phyloP scores from a whole-genome alignment of 2,329 filamentous ascomycete species.

The Diaporthe citrichinensis region DNA sequence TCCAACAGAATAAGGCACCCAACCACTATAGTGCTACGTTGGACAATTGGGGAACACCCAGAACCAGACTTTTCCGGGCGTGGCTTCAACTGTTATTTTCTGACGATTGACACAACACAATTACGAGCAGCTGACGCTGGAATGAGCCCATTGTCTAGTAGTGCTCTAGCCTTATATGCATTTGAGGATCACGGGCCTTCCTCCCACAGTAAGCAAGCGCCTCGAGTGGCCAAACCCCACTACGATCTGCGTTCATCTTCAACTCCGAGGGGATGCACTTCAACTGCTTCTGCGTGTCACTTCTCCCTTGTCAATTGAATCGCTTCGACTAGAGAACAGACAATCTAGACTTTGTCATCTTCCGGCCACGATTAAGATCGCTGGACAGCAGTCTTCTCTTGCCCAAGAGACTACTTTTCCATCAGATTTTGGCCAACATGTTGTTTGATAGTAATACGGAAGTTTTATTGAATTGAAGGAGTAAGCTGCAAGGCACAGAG shows the following conservation, averaged over 20 bases:
- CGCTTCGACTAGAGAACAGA: no score
- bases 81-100: neutral
- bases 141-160: neutral
- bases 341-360: neutral
- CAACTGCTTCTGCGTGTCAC: neutral
- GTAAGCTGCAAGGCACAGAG: neutral
- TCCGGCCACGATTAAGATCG: neutral
- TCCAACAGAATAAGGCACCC: neutral
- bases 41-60: neutral
- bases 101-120: neutral
- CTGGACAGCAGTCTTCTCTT: neutral
- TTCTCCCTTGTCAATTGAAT: neutral
- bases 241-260: neutral
- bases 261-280: no score
- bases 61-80: neutral
- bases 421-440: neutral
- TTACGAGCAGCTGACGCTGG: neutral
- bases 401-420: neutral
- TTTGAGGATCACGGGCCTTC: neutral
- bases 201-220: no score
- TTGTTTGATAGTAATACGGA: neutral
- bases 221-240: neutral
- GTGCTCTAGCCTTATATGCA: neutral
- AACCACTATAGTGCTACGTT: no score
- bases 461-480: no score